phyloP scores from a whole-genome alignment of 164 flowering plant genomes.

The Chimonanthus salicifolius region DNA sequence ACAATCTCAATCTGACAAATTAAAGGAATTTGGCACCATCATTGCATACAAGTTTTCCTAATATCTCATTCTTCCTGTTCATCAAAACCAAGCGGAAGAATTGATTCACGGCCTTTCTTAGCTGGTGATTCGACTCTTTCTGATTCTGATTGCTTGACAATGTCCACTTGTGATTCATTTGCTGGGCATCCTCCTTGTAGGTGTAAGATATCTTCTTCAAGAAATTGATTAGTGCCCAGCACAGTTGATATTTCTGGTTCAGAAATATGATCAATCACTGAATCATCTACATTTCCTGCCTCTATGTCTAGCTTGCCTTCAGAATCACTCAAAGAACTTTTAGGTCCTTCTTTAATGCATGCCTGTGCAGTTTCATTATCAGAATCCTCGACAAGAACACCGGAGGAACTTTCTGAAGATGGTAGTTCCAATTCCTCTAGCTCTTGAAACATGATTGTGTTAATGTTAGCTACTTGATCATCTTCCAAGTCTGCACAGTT shows the following conservation, averaged over 20 bases:
- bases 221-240: background rate
- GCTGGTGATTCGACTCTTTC: background rate
- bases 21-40: background rate
- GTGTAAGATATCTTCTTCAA: background rate
- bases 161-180: background rate
- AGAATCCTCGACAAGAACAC: constrained; percentile 1
- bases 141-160: background rate
- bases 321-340: background rate
- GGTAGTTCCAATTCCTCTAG: constrained; percentile 2
- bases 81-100: background rate
- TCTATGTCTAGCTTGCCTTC: background rate
- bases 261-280: background rate
- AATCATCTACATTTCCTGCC: background rate
- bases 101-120: background rate
- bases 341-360: background rate
- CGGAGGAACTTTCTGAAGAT: background rate
- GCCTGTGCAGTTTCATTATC: background rate
- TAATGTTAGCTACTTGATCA: background rate
- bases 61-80: background rate
- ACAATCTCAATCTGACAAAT: background rate
- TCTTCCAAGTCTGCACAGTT: constrained; percentile 3
- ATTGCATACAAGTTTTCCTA: background rate
- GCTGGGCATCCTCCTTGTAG: background rate
- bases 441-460: background rate
- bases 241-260: constrained; percentile 1